Base-by-base conservation (phyloP, 805 yeast species). In the Priceomyces haplophilus region DNA sequence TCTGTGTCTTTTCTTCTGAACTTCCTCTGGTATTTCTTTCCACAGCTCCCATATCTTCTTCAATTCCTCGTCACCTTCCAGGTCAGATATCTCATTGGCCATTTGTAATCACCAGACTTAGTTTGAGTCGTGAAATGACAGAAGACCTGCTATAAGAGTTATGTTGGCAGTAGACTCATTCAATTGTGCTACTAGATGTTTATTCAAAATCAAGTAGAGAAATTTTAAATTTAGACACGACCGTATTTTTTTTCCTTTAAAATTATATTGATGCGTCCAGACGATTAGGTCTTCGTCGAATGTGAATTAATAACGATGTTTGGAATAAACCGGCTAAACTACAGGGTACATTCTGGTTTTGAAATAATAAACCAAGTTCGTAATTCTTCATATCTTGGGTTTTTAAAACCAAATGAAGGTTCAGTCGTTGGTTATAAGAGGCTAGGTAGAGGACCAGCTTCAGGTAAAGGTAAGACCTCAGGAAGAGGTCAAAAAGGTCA, bases 401-500 rank as follows among this genome's bases (percentile, higher is more conserved):
- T 59, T 21, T 69, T 85, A 50, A 64, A 70, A 31, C 88, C 90
- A 7, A 73, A 82, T 3, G 72, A 72, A 32, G 82, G 83, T 36
- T 80, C 91, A 0, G 82, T 80, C 33, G 70, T 68, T 39, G 63
- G 72, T 13, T 75, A 73, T 57, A 86, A 82, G 58, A 77, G 97
- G 64, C 73, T 91, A 10, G 99, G 99, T 66, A 82, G 99, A 72
- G 98, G 98, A 69, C 96, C 96, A 18, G 89, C 95, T 33, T 84
- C 95, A 29, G 88, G 89, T 16, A 73, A 78, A 51, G 99, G 99
- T 71, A 90, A 91, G 66, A 93, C 98, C 3, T 81, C 97, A 5
- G 96, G 96, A 38, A 78, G 98, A 64, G 99, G 99, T 74, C 96
- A 88, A 58, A 93, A 93, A 70, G 99, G 99, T 80, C 98, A 91